Base-by-base conservation (phyloP, 139 green algal genomes). In the Chlorella sp. region DNA sequence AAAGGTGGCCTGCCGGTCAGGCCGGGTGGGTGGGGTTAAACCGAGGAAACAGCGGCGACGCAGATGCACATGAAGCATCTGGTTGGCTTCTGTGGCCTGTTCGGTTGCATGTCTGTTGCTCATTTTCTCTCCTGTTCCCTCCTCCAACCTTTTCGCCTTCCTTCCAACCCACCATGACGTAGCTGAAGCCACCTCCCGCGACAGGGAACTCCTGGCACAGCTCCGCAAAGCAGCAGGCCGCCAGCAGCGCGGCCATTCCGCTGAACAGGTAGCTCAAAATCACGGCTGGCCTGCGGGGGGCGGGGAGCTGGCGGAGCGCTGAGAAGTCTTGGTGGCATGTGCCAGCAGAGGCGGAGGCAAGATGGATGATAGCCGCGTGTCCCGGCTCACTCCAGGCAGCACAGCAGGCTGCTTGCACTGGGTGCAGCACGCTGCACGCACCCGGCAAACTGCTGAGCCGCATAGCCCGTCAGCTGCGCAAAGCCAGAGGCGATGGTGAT, bases 201-300 rank as follows among this genome's bases (percentile, higher is more conserved):
- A 90, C 83, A 1, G 87, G 87, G 72, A 85, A 90, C 47, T 78
- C 80, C 25, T 56, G 16, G 32, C 41, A 75, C 78, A 88, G 83
- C 60, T 90, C 87, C 6, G 82, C 87, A 67, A 83, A 90, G 76
- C 87, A 90, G 7, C 69, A 60, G 7, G 87, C 83, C 9, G 83
- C 74, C 18, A 72, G 62, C 23, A 85, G 15, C 2, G 38, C 44
- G 39, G 83, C 81, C 16, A 84, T 15, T 20, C 83, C 87, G 18
- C 41, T 32, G 7, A 88, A 62, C 6, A 82, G 23, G 34, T 88
- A 90, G 26, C 30, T 60, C 4, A 90, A 5, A 2, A 88, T 67
- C 30, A 85, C 38, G 4, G 87, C 55, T 1, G 87, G 55, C 30
- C 87, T 90, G 82, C 60, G 76, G n/a, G 9, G 25, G 21, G 70